phyloP scores from a whole-genome alignment of 1,284 basidiomycete species.

The Tylopilus sp. region DNA sequence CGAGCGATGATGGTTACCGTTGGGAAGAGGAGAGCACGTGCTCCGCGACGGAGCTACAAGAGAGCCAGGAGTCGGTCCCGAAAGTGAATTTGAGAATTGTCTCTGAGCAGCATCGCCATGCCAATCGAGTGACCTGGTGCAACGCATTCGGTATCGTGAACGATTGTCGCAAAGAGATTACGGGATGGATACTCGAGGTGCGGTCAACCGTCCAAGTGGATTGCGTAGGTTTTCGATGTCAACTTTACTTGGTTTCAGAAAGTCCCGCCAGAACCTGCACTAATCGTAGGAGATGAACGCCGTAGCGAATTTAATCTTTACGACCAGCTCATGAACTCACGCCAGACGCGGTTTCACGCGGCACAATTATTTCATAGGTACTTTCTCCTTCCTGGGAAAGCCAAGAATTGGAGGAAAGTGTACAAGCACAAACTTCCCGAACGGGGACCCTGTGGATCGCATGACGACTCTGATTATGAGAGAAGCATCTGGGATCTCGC shows the following conservation, averaged over 20 bases:
- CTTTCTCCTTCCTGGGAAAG: constrained; percentile 32
- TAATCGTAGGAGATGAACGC: constrained; percentile 1
- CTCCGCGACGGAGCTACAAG: constrained; percentile 13
- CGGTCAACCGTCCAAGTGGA: constrained; percentile 10
- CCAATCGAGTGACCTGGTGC: constrained; percentile 13
- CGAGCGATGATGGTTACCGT: constrained; percentile 5
- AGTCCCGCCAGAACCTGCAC: constrained; percentile 15
- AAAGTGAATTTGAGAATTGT: not conserved
- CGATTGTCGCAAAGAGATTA: constrained; percentile 32
- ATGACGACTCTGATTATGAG: not conserved
- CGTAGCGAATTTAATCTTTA: constrained; percentile 37
- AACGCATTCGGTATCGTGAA: constrained; percentile 28
- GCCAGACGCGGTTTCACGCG: constrained; percentile 60
- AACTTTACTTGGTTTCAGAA: constrained; percentile 14
- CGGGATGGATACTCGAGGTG: constrained; percentile 45
- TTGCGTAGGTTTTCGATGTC: not conserved
- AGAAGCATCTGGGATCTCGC: constrained; percentile 51
- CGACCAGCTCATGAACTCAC: constrained; percentile 49
- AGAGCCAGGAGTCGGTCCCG: not conserved
- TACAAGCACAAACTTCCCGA: not conserved
- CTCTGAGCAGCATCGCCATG: not conserved
- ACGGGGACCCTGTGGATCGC: not conserved
- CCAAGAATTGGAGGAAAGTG: constrained; percentile 10
- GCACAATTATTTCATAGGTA: constrained; percentile 54
- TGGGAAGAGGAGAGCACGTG: constrained; percentile 24